Base-by-base conservation (phyloP, 306 rosid genomes). In the Acacia confusa region DNA sequence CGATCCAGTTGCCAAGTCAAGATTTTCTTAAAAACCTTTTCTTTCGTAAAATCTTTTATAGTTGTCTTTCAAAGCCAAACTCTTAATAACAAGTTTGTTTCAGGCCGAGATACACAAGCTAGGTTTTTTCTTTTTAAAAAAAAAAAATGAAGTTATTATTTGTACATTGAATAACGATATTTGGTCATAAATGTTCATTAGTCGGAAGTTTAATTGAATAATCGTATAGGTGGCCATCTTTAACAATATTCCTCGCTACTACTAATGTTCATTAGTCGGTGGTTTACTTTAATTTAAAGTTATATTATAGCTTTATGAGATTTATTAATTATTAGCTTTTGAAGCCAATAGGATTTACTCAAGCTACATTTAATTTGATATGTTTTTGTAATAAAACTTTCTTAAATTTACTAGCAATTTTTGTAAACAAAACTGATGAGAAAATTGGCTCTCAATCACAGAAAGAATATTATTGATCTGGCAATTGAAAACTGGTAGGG, bases 401-500 rank as follows among this genome's bases (percentile, higher is more conserved):
- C 63, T 22, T 9, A 22, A 57, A 57, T 57, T 22, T 2, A 10
- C 30, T 8, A 0, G 28, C 64, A n/a, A 57, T 4, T 57, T 57
- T 52, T 55, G 22, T 19, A 53, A 52, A 52, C 22, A 0, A 4
- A 16, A 16, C 19, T 2, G 1, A 6, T 52, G 20, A 52, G 6
- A 19, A 16, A 7, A 55, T 8, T 55, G 27, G 63, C 63, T n/a
- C 22, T 58, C 30, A 58, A 58, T 10, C 19, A 36, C 47, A 67
- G 40, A n/a, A n/a, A n/a, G 7, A 68, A n/a, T 4, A 52, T 52
- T 36, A 69, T 11, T n/a, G n/a, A 40, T 19, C 0, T 70, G 17
- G 8, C 43, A 36, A 36, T 63, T 22, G 3, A 22, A 41, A 79
- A 44, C 67, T 28, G 72, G 76, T 60, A 40, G 76, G 81, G 64